phyloP scores from a whole-genome alignment of 768 basidiomycete genomes.

The Russula earlei region DNA sequence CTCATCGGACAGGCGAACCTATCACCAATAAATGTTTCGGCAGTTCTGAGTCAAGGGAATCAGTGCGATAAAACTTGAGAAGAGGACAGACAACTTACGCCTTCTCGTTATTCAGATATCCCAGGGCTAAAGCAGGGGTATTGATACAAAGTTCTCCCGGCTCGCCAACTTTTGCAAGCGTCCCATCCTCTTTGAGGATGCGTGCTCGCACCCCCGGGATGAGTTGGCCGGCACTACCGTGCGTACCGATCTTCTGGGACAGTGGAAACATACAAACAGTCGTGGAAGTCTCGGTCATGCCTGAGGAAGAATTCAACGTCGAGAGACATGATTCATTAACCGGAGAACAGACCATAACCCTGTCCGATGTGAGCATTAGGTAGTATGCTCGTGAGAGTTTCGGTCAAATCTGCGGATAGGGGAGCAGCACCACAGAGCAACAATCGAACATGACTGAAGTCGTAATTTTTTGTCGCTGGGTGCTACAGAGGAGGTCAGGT shows the following conservation, averaged over 20 bases:
- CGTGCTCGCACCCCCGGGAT: constrained; percentile 46
- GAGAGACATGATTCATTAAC: neutral
- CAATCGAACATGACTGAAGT: constrained; percentile 24
- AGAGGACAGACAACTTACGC: constrained; percentile 36
- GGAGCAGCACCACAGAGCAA: constrained; percentile 31
- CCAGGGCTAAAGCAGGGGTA: constrained; percentile 31
- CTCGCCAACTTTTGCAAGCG: constrained; percentile 43
- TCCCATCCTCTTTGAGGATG: constrained; percentile 45
- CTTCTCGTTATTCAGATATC: constrained; percentile 44
- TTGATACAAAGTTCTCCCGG: constrained; percentile 48
- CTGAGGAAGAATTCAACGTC: constrained; percentile 26
- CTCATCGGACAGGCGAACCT: constrained; percentile 34
- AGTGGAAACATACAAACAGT: constrained; percentile 42
- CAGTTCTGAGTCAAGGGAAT: constrained; percentile 37
- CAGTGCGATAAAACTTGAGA: neutral
- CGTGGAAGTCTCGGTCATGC: constrained; percentile 61
- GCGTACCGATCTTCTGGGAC: constrained; percentile 37
- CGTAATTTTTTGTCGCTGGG: constrained; percentile 25
- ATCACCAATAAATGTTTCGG: constrained; percentile 58
- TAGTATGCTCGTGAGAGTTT: constrained; percentile 39
- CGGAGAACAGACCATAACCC: constrained; percentile 38
- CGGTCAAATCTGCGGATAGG: constrained; percentile 27
- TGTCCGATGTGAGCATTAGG: constrained; percentile 52
- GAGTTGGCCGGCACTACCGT: constrained; percentile 38
- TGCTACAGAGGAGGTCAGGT: constrained; percentile 17